Evolutionary conservation across 371 early-diverging fungal genomes (phyloP).

Genomic region (Blastocladiella emersonii): DNA sequence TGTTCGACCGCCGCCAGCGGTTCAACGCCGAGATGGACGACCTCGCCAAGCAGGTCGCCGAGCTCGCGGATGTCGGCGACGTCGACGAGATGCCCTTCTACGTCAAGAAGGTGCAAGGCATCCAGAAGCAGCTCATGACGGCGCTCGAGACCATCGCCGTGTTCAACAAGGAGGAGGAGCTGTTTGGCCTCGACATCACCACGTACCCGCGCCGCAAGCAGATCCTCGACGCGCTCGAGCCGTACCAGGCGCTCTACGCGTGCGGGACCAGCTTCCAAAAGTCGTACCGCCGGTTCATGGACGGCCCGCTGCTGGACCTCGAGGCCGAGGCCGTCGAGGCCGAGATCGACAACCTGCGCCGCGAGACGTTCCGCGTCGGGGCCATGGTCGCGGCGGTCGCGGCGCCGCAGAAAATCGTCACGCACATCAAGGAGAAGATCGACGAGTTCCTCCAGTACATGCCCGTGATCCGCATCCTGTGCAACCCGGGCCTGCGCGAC

Average conservation of each 20-base stretch:
- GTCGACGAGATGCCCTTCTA: constrained; percentile 48
- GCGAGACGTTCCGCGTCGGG: constrained; percentile 37
- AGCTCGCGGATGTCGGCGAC: constrained; percentile 37
- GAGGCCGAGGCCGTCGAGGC: constrained; percentile 36
- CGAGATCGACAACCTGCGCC: constrained; percentile 28
- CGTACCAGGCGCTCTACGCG: constrained; percentile 36
- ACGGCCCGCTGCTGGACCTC: constrained; percentile 35
- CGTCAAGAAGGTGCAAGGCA: constrained; percentile 36
- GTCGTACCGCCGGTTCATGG: constrained; percentile 39
- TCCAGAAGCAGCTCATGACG: constrained; percentile 31
- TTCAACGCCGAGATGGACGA: constrained; percentile 38
- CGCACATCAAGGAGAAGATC: constrained; percentile 31
- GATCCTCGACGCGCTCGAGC: constrained; percentile 32
- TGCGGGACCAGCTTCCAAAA: constrained; percentile 41
- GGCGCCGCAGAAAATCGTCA: constrained; percentile 34
- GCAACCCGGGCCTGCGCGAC: constrained; percentile 41
- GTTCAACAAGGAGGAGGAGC: constrained; percentile 41
- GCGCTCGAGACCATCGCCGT: constrained; percentile 33
- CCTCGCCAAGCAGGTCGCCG: constrained; percentile 33
- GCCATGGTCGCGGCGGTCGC: constrained; percentile 23
- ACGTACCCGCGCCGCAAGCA: constrained; percentile 38
- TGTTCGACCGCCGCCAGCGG: constrained; percentile 26
- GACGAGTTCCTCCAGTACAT: constrained; percentile 37
- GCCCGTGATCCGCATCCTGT: constrained; percentile 34
- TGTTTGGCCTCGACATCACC: constrained; percentile 34